Base-by-base conservation (phyloP, 441 rosid genomes). In the Heliophila coronopifolia region DNA sequence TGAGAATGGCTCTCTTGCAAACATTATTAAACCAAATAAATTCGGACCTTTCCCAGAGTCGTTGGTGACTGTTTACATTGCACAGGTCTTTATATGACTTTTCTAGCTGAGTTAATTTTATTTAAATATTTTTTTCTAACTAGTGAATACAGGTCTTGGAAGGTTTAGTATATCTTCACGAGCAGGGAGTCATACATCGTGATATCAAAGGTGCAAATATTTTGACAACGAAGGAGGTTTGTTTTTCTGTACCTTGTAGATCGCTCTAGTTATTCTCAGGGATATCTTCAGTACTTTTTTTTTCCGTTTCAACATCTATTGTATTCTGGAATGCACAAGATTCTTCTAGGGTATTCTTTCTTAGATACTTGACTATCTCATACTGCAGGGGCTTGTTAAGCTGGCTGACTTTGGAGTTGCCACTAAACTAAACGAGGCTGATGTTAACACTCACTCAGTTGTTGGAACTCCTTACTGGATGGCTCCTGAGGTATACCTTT, bases 391-490 rank as follows among this genome's bases (percentile, higher is more conserved):
- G 11, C 99, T 93, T 54, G 99, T 93, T 40, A 93, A 93, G 74
- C 97, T 93, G 69, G 99, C 99, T 76, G 99, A 89, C 77, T 93
- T 93, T 80, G 99, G 99, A 65, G 99, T 93, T 69, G 99, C 99
- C 26, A 93, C 99, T 55, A 93, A 93, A 71, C 72, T 93, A 59
- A 93, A 88, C 18, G 99, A 93, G 77, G 99, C 97, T 66, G 99
- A 93, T 79, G 78, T 78, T 54, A 86, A 93, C 72, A 93, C 99
- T 6, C 99, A 89, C 74, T 93, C 99, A 12, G 97, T 93, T 34
- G 99, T 89, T 70, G 99, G 97, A 73, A 93, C 99, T 27, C 99
- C 99, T 44, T 93, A 89, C 46, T 93, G 99, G 99, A 93, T 93
- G 99, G 99, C 99, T 47, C 99, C 99, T 3, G 96, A 93, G 96